These are phyloP conservation scores for Entophlyctis luteolus DNA, from an alignment of 192 early-diverging fungal genomes.

Conservation along the genomic window DNA sequence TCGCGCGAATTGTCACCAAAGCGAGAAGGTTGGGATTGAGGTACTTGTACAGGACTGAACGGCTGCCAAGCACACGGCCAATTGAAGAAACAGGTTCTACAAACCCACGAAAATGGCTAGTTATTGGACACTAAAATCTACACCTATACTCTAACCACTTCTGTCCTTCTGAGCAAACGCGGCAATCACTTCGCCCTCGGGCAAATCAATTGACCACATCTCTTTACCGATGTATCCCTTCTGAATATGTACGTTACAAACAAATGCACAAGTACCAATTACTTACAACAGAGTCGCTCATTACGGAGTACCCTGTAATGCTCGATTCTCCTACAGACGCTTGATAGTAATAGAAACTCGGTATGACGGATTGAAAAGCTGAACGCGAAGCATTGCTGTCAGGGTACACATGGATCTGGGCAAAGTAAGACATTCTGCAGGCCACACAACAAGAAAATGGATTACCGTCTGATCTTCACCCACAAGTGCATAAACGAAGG, in stretches of 20 bases:
- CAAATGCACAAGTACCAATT: too few species aligned
- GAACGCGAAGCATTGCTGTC: slow-evolving; percentile 46
- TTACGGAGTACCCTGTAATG: too few species aligned
- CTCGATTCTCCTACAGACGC: too few species aligned
- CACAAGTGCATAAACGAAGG: slow-evolving; percentile 31
- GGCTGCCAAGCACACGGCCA: slow-evolving; percentile 90
- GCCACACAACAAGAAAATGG: not conserved
- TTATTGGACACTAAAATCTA: not conserved
- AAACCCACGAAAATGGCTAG: not conserved
- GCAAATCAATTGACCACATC: slow-evolving; percentile 36
- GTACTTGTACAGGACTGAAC: slow-evolving; percentile 98
- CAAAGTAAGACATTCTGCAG: slow-evolving; percentile 16
- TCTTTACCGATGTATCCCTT: slow-evolving; percentile 16
- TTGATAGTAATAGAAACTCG: slow-evolving; percentile 67
- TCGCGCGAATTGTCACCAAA: slow-evolving; percentile 57
- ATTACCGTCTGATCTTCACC: slow-evolving; percentile 26
- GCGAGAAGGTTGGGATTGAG: slow-evolving; percentile 88
- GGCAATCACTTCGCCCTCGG: slow-evolving; percentile 39
- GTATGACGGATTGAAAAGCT: slow-evolving; percentile 53
- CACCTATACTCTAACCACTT: slow-evolving; percentile 12
- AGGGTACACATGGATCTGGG: slow-evolving; percentile 61
- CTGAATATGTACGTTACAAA: too few species aligned
- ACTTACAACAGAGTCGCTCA: too few species aligned
- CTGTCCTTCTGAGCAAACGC: slow-evolving; percentile 21
- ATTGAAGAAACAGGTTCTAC: slow-evolving; percentile 74